These are phyloP conservation scores for Botrytis medusae DNA, from an alignment of 2,329 filamentous ascomycete genomes.

Conservation along the genomic window DNA sequence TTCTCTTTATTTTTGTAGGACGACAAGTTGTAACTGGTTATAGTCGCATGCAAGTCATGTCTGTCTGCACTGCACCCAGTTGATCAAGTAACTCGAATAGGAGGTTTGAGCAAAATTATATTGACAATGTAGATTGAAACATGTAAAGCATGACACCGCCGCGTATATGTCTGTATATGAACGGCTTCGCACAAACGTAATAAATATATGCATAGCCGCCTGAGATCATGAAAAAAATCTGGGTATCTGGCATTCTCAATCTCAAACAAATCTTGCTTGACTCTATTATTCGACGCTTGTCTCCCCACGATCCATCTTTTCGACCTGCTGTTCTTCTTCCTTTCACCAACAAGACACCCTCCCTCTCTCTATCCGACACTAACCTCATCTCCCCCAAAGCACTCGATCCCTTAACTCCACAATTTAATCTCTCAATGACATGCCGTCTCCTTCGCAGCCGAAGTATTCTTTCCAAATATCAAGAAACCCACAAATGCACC, in stretches of 20 bases:
- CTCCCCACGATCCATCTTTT: constrained; percentile 54
- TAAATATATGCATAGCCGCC: neutral
- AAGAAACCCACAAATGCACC: constrained; percentile 89
- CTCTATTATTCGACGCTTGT: constrained; percentile 58
- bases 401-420: constrained; percentile 26
- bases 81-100: neutral
- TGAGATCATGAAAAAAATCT: neutral
- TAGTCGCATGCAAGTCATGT: neutral
- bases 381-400: constrained; percentile 62
- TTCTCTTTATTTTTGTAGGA: too few relatives aligned
- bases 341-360: constrained; percentile 57
- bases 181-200: neutral
- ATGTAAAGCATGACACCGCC: neutral
- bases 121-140: neutral
- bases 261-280: neutral
- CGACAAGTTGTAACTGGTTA: neutral
- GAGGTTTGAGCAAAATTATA: neutral
- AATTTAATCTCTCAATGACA: constrained; percentile 66
- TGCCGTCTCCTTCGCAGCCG: constrained; percentile 79
- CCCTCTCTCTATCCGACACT: constrained; percentile 58
- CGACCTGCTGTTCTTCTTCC: constrained; percentile 58
- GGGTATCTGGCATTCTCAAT: neutral
- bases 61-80: neutral
- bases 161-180: neutral
- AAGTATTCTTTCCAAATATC: constrained; percentile 69